A percentile compares a stretch with the other conserved stretches of the same genome.
phyloP scores from a whole-genome alignment of 108 stramenopile genomes.

The Discostella stelligeroides region DNA sequence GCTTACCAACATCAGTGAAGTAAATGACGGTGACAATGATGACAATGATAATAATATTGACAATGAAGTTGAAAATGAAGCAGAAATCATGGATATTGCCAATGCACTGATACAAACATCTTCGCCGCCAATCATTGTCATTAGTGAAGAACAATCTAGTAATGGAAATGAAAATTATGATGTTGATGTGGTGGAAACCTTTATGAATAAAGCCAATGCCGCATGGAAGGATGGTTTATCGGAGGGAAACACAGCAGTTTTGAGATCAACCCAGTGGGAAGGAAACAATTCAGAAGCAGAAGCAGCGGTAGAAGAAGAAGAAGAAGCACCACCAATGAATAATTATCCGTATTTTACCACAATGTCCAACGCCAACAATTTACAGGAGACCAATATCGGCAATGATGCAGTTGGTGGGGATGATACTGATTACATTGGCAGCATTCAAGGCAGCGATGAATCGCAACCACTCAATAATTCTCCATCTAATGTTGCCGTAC shows the following conservation, averaged over 20 bases:
- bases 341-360: not conserved
- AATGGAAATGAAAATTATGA: not conserved
- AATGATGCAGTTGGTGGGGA: not conserved
- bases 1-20: not conserved
- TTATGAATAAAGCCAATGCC: not conserved
- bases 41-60: not conserved
- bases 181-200: not conserved
- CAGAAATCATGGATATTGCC: conserved; percentile 31
- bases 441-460: not conserved
- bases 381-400: not conserved
- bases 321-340: not conserved
- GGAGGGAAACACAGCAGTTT: not conserved
- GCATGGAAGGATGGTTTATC: conserved; percentile 5
- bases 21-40: not conserved
- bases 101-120: conserved; percentile 17
- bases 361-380: not conserved
- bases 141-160: not conserved
- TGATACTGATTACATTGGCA: not conserved
- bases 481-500: no score
- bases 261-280: not conserved
- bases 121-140: not conserved
- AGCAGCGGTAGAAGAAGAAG: not conserved
- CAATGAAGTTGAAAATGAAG: conserved; percentile 12
- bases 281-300: no score
- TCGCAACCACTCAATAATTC: not conserved